These are phyloP conservation scores for Populus trichocarpa DNA, from an alignment of 441 rosid species.

Conservation along the genomic window DNA sequence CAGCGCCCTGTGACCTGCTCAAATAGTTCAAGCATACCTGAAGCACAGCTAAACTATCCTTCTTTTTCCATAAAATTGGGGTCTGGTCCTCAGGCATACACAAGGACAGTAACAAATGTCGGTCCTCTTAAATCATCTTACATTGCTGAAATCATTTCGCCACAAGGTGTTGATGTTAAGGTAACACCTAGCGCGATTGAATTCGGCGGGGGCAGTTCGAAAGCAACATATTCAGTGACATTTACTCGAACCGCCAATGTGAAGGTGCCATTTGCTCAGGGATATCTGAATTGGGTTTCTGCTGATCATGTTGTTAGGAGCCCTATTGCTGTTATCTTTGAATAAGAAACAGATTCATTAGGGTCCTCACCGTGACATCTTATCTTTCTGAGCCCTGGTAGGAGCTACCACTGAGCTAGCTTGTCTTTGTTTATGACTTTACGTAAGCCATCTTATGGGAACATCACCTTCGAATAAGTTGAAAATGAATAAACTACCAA, in stretches of 20 bases:
- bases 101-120: conserved; percentile 51
- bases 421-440: too few relatives aligned
- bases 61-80: conserved; percentile 42
- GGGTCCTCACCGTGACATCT: background rate
- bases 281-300: conserved; percentile 32
- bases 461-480: too few relatives aligned
- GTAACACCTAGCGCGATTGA: conserved; percentile 28
- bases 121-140: conserved; percentile 32
- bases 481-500: too few relatives aligned
- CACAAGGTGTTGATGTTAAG: conserved; percentile 31
- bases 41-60: conserved; percentile 22
- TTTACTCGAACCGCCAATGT: conserved; percentile 16
- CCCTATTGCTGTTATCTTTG: conserved; percentile 28
- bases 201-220: conserved; percentile 35
- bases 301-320: conserved; percentile 23
- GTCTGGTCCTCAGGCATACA: conserved; percentile 33
- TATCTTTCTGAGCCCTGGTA: too few relatives aligned
- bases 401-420: too few relatives aligned
- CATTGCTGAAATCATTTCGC: conserved; percentile 8
- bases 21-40: conserved; percentile 23
- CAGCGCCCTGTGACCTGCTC: conserved; percentile 33
- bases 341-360: background rate
- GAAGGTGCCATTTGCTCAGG: conserved; percentile 11
- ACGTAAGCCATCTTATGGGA: too few relatives aligned
- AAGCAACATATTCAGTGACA: conserved; percentile 33